Conservation (phyloP, 345 rosid genomes). For the Psidium guajava region DNA sequence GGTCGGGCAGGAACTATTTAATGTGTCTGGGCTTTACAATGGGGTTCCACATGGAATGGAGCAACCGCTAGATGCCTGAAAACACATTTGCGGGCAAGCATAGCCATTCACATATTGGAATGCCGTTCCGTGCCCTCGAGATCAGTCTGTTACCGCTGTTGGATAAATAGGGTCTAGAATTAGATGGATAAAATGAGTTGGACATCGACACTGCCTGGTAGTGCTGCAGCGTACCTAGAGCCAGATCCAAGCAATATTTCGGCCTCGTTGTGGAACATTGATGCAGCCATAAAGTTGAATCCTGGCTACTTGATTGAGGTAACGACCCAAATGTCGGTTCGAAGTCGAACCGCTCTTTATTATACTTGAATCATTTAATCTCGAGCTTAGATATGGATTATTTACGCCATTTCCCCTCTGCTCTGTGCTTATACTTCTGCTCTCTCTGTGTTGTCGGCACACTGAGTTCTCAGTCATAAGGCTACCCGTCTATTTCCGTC, state of each 20-base stretch:
- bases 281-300: too few relatives aligned
- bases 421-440: fast-evolving
- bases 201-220: background rate
- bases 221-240: background rate
- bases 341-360: background rate
- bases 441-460: background rate
- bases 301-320: background rate
- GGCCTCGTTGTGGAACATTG: background rate
- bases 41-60: background rate
- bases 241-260: background rate
- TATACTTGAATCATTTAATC: background rate
- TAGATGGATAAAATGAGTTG: background rate
- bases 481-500: background rate
- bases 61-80: background rate
- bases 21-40: background rate
- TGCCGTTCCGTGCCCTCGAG: background rate
- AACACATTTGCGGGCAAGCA: background rate
- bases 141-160: background rate
- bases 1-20: background rate
- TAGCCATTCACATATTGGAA: background rate
- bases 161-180: background rate
- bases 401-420: background rate
- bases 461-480: background rate
- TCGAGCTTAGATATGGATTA: background rate
- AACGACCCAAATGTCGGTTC: background rate